phyloP scores from a whole-genome alignment of 2,329 filamentous ascomycete species.

The Penicillium sp. region DNA sequence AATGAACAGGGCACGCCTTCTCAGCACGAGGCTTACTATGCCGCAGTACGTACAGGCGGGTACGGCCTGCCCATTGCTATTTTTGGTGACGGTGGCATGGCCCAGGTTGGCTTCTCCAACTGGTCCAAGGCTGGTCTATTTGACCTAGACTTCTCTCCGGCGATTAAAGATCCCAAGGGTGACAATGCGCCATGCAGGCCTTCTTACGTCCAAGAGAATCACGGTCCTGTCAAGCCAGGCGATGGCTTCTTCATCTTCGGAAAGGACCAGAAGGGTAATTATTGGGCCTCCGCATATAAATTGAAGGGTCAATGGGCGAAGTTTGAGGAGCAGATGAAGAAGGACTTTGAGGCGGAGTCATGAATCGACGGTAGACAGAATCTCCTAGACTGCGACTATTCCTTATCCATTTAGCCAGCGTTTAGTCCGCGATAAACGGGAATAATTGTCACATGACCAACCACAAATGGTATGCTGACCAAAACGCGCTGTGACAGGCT shows the following conservation, averaged over 20 bases:
- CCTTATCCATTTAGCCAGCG: neutral
- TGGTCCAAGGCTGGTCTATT: constrained; percentile 15
- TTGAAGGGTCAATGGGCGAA: constrained; percentile 16
- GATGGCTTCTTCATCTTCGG: constrained; percentile 18
- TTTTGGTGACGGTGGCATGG: constrained; percentile 14
- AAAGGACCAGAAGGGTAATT: constrained; percentile 17
- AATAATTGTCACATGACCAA: too few relatives aligned
- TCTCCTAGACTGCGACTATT: neutral
- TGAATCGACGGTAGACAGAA: neutral
- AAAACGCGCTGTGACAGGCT: neutral
- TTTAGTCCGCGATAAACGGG: neutral
- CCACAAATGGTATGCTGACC: too few relatives aligned
- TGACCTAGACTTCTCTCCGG: constrained; percentile 13
- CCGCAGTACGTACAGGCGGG: constrained; percentile 10
- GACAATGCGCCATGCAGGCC: constrained; percentile 7
- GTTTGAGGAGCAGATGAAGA: constrained; percentile 14
- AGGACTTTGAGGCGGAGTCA: constrained; percentile 6
- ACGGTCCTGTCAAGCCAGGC: constrained; percentile 16
- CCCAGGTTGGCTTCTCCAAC: constrained; percentile 15
- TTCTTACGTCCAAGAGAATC: constrained; percentile 17
- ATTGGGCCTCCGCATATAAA: constrained; percentile 18
- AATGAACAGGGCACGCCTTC: constrained; percentile 18
- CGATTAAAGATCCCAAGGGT: neutral
- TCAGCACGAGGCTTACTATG: constrained; percentile 13
- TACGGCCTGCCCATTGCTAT: constrained; percentile 11